Base-by-base conservation (phyloP, 106 monocot species). In the Allium cepa region DNA sequence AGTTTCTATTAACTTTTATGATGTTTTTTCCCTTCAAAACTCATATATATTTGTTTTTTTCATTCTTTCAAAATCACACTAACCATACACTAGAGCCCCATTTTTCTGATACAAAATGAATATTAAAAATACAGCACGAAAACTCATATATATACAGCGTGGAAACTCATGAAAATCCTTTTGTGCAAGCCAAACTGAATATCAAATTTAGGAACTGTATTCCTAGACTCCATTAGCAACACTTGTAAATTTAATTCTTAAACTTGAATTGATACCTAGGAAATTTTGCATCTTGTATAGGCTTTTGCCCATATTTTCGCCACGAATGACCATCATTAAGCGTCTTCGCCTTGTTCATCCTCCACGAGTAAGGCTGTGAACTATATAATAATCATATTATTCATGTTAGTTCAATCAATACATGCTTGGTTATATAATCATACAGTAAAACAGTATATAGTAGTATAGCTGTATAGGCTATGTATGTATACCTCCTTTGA, bases 241-340 rank as follows among this genome's bases (percentile, higher is more conserved):
- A 36, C 3, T 36, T 36, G 5, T 36, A 36, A 22, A 22, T 1
- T 36, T 36, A 36, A 36, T 36, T 10, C 3, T 9, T 36, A 36
- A 36, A 4, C 36, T 36, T 36, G 36, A n/a, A 46, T 26, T 12
- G 13, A 14, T 74, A 91, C 90, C 83, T 91, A 45, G 80, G 79
- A 10, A 69, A 53, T 27, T 64, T 64, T 11, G 77, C 53, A 36
- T 71, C 66, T 55, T 66, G 81, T 53, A 91, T 91, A 8, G 60
- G 62, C 58, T 87, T 91, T 76, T 87, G 90, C 56, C 90, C 90
- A 63, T 91, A 91, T 69, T 91, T 91, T 27, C 90, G 71, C 90
- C 90, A 91, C 16, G 67, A 55, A 9, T 77, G 68, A 0, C 79
- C 87, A 70, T 91, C 90, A 0, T 84, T 74, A 10, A 77, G 49